Evolutionary conservation across 805 yeast species (phyloP).

Genomic region (Jamesozyma gamospora): DNA sequence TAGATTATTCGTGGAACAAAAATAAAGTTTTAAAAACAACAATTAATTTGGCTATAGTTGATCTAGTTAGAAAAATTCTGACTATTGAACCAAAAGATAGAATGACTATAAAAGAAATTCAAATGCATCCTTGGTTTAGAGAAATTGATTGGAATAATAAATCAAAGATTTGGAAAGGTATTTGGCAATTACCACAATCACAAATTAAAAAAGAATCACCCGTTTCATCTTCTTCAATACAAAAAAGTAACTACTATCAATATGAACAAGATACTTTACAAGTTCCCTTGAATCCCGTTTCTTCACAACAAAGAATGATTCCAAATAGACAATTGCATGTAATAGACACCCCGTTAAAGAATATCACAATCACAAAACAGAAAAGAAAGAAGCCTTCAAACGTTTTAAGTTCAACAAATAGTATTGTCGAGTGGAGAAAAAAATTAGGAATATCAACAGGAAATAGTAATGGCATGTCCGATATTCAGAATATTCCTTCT

Average conservation of each 20-base stretch:
- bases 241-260: neutral
- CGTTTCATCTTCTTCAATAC: neutral
- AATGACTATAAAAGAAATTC: conserved; percentile 45
- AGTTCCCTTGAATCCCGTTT: neutral
- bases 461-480: conserved; percentile 1
- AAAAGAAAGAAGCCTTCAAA: conserved; percentile 25
- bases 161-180: conserved; percentile 57
- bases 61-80: conserved; percentile 56
- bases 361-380: conserved; percentile 22
- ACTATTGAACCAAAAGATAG: conserved; percentile 65
- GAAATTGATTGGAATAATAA: conserved; percentile 58
- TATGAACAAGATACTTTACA: neutral
- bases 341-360: conserved; percentile 22
- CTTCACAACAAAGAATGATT: conserved; percentile 11
- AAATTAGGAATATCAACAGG: conserved; percentile 21
- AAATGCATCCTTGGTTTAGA: conserved; percentile 63
- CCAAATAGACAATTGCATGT: conserved; percentile 20
- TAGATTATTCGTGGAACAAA: conserved; percentile 55
- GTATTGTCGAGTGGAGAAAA: conserved; percentile 32
- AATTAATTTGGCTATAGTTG: conserved; percentile 50
- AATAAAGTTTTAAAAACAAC: neutral
- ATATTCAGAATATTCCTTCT: neutral
- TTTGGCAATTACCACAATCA: conserved; percentile 48
- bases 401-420: conserved; percentile 24
- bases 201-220: neutral